Conservation (phyloP, 129 eudicot genomes). For the Chrysanthemum lavandulifolium region DNA sequence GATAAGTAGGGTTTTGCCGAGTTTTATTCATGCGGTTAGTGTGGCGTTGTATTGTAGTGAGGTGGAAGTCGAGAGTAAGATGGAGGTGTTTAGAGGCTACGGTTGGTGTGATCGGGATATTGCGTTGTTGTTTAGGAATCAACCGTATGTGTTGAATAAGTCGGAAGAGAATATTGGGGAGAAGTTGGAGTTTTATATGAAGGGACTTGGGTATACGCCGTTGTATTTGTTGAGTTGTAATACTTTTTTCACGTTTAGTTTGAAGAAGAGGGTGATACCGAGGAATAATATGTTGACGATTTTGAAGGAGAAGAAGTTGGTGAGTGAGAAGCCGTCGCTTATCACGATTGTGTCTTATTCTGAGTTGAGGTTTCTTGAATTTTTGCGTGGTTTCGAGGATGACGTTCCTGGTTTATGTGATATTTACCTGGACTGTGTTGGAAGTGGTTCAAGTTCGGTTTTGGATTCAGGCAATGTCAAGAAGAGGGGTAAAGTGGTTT, state of each 20-base stretch:
- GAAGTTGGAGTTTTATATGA: conserved; percentile 38
- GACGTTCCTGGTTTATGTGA: conserved; percentile 23
- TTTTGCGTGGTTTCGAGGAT: conserved; percentile 32
- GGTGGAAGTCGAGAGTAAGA: conserved; percentile 23
- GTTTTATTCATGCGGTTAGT: conserved; percentile 35
- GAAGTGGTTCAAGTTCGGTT: conserved; percentile 15
- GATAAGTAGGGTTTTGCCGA: conserved; percentile 14
- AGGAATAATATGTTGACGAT: conserved; percentile 32
- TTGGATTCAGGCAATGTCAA: background rate
- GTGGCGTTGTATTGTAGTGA: conserved; percentile 16
- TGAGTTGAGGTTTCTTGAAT: conserved; percentile 31
- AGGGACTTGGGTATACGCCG: conserved; percentile 36
- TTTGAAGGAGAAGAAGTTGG: conserved; percentile 42
- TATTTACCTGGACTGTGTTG: conserved; percentile 24
- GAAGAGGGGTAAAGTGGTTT: background rate
- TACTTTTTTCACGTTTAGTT: conserved; percentile 25
- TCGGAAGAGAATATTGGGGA: conserved; percentile 29
- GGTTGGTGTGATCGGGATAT: conserved; percentile 44
- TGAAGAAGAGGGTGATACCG: conserved; percentile 42
- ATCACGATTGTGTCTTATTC: conserved; percentile 11
- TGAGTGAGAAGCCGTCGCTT: conserved; percentile 17
- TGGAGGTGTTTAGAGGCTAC: conserved; percentile 34
- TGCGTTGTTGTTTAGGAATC: conserved; percentile 19
- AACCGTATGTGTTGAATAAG: conserved; percentile 21
- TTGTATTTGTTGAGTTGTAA: conserved; percentile 23